These are phyloP conservation scores for Mangifera indica DNA, from an alignment of 345 rosid species.

Conservation along the genomic window DNA sequence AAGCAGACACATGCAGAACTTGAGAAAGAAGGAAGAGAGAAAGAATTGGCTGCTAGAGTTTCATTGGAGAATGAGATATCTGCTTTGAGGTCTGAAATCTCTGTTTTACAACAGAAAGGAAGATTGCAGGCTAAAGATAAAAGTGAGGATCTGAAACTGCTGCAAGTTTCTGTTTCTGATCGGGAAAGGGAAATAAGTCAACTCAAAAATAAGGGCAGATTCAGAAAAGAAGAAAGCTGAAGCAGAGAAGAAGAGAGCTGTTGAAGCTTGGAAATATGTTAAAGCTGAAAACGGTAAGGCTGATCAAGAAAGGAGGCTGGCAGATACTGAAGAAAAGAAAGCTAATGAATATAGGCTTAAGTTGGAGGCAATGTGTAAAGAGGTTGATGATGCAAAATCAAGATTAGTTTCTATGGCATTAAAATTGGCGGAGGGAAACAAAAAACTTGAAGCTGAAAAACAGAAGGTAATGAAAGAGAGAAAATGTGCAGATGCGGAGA, in stretches of 20 bases:
- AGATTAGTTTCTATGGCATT: conserved; percentile 45
- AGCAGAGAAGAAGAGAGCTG: conserved; percentile 44
- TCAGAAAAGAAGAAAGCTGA: conserved; percentile 54
- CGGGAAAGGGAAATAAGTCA: conserved; percentile 39
- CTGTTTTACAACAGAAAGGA: conserved; percentile 36
- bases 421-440: conserved; percentile 40
- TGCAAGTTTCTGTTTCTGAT: conserved; percentile 34
- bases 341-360: conserved; percentile 52
- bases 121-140: conserved; percentile 30
- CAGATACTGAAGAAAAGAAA: conserved; percentile 35
- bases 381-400: conserved; percentile 50
- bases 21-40: conserved; percentile 38
- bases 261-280: conserved; percentile 42
- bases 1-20: conserved; percentile 28
- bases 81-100: conserved; percentile 51
- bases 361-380: conserved; percentile 51
- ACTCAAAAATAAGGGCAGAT: conserved; percentile 50
- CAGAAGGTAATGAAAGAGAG: conserved; percentile 48
- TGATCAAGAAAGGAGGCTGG: conserved; percentile 40
- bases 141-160: conserved; percentile 17
- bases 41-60: conserved; percentile 30
- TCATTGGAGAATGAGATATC: conserved; percentile 54
- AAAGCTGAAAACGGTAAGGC: conserved; percentile 48
- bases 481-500: conserved; percentile 52
- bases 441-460: conserved; percentile 58